Percentiles rank a stretch among this genome's conserved stretches.
Evolutionary conservation across 2,329 filamentous ascomycete species (phyloP).

Genomic region (Aspergillus costaricaensis): DNA sequence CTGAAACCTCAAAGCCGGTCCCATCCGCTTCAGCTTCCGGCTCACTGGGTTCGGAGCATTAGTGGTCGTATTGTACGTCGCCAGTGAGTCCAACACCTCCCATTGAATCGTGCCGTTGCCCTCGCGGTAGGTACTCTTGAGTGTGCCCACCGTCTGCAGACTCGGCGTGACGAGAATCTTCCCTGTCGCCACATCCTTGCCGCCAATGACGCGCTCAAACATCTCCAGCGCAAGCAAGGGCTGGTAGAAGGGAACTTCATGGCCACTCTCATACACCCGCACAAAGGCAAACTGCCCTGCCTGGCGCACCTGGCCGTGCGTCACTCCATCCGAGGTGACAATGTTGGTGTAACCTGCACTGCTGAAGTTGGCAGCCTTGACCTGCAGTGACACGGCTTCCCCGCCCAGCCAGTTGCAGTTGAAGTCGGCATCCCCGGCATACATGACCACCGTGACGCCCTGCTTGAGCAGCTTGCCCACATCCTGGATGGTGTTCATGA

Average conservation of each 20-base stretch:
- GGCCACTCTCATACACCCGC: conserved; percentile 12
- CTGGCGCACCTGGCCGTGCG: conserved; percentile 12
- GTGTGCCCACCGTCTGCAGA: neutral
- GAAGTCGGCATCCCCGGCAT: conserved; percentile 11
- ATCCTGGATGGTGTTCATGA: conserved; percentile 6
- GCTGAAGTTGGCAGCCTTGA: neutral
- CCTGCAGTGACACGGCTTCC: conserved; percentile 5
- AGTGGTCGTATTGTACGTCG: neutral
- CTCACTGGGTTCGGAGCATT: conserved; percentile 3
- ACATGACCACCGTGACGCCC: conserved; percentile 10
- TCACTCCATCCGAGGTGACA: conserved; percentile 5
- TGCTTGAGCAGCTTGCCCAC: conserved; percentile 6
- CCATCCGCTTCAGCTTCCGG: neutral
- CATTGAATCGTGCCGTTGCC: conserved; percentile 4
- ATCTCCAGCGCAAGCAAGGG: conserved; percentile 8
- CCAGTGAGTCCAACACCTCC: conserved; percentile 1
- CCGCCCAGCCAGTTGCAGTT: conserved; percentile 15
- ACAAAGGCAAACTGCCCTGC: conserved; percentile 7
- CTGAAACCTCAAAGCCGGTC: conserved; percentile 3
- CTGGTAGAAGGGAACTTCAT: conserved; percentile 13
- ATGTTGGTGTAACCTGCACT: conserved; percentile 10
- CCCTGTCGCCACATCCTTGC: conserved; percentile 6
- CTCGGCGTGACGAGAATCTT: neutral
- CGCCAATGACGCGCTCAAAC: conserved; percentile 6
- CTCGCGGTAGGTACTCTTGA: conserved; percentile 6